phyloP scores from a whole-genome alignment of 1,284 basidiomycete species.

The Microbotryomycetes sp. region DNA sequence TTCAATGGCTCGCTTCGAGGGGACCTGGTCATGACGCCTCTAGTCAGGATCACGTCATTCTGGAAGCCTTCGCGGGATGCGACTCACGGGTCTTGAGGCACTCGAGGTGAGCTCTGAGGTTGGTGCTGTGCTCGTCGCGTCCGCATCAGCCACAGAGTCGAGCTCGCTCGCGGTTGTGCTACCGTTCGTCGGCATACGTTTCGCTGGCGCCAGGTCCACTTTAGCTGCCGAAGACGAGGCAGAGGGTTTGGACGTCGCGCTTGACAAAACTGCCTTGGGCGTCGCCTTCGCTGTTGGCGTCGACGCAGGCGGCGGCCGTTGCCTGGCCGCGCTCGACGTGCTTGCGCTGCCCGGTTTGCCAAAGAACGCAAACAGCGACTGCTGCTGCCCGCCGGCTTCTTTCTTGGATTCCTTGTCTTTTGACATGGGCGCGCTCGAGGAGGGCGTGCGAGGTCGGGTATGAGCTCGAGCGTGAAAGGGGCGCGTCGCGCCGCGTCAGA shows the following conservation, averaged over 20 bases:
- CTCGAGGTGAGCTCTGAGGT: background rate
- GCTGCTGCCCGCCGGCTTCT: constrained; percentile 34
- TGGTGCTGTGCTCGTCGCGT: background rate
- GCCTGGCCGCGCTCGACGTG: background rate
- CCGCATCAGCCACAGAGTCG: background rate
- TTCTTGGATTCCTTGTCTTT: constrained; percentile 10
- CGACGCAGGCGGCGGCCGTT: background rate
- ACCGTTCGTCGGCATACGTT: no score
- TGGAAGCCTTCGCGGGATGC: background rate
- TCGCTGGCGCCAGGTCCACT: background rate
- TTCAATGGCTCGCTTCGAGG: constrained; percentile 13
- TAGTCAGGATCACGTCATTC: no score
- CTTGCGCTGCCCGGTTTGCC: constrained; percentile 34
- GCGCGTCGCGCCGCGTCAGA: background rate
- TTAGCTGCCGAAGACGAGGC: background rate
- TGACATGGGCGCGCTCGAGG: background rate
- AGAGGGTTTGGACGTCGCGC: background rate
- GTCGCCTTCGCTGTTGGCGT: background rate
- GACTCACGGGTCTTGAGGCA: background rate
- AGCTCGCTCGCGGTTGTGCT: background rate
- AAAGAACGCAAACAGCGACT: constrained; percentile 45
- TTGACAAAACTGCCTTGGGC: background rate
- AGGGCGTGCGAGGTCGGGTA: background rate
- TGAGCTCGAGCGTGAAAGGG: background rate
- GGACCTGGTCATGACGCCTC: background rate